A percentile compares a stretch with the other conserved stretches of the same genome.
Evolutionary conservation across 2,329 filamentous ascomycete species (phyloP).

Genomic region (Septoria linicola): DNA sequence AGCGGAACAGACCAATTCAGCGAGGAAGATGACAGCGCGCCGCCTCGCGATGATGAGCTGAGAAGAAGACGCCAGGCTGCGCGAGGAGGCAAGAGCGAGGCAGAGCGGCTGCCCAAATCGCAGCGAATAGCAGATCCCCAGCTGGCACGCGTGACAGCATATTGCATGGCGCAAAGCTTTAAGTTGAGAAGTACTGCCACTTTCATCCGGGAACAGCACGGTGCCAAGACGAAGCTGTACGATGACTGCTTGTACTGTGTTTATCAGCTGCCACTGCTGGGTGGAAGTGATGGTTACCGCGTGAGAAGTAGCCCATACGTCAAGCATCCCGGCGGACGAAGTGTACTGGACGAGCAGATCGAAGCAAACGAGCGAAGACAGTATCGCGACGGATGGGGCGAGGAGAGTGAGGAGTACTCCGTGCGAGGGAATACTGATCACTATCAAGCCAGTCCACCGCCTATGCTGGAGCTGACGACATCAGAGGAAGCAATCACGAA

Average conservation of each 20-base stretch:
- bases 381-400: constrained; percentile 88
- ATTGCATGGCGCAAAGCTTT: constrained; percentile 92
- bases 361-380: constrained; percentile 87
- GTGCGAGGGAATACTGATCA: constrained; percentile 31
- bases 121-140: constrained; percentile 72
- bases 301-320: constrained; percentile 86
- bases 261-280: constrained; percentile 85
- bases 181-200: constrained; percentile 84
- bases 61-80: constrained; percentile 63
- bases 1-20: constrained; percentile 53
- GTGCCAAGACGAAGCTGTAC: constrained; percentile 91
- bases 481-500: constrained; percentile 16
- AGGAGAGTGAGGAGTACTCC: constrained; percentile 67
- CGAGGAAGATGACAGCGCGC: constrained; percentile 57
- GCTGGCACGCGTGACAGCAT: constrained; percentile 85
- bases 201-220: constrained; percentile 83
- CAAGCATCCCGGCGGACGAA: constrained; percentile 90
- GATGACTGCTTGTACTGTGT: constrained; percentile 96
- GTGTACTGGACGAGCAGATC: constrained; percentile 90
- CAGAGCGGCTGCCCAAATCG: constrained; percentile 85
- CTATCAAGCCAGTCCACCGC: constrained; percentile 22
- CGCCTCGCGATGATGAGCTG: constrained; percentile 67
- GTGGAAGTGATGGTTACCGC: constrained; percentile 81
- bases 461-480: constrained; percentile 13
- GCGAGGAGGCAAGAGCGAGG: constrained; percentile 75